A percentile compares a stretch with the other conserved stretches of the same genome.
These are phyloP conservation scores for Oemleria cerasiformis DNA, from an alignment of 306 rosid genomes.

Conservation along the genomic window DNA sequence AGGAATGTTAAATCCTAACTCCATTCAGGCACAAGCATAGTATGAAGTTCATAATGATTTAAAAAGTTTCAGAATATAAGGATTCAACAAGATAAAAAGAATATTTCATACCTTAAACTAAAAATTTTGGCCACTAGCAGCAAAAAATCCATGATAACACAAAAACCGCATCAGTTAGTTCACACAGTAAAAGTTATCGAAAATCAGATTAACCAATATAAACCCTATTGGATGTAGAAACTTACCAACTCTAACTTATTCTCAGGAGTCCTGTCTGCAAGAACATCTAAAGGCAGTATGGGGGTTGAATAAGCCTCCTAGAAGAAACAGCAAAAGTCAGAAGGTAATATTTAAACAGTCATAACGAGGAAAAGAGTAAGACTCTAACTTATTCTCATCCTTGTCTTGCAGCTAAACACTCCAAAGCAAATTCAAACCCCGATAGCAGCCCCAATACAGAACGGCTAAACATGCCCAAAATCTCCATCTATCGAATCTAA, in stretches of 20 bases:
- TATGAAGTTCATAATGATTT: background rate
- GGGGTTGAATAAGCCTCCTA: conserved; percentile 87
- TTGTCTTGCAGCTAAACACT: too few relatives aligned
- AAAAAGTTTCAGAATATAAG: conserved; percentile 18
- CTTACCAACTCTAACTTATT: too few relatives aligned
- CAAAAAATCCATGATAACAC: conserved; percentile 41
- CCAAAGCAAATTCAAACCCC: too few relatives aligned
- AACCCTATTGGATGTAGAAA: conserved; percentile 13
- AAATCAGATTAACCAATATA: conserved; percentile 22
- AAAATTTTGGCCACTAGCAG: conserved; percentile 28
- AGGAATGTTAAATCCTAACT: background rate
- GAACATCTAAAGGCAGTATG: conserved; percentile 81
- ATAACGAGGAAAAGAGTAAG: conserved; percentile 11
- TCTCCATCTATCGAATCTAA: too few relatives aligned
- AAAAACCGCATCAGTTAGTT: conserved; percentile 40
- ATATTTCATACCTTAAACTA: conserved; percentile 74
- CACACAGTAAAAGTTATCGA: conserved; percentile 16
- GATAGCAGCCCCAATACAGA: too few relatives aligned
- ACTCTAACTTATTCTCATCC: too few relatives aligned
- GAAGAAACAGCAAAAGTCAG: conserved; percentile 17
- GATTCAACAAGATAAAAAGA: conserved; percentile 7
- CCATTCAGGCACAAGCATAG: background rate
- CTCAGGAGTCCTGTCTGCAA: conserved; percentile 86
- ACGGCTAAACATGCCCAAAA: too few relatives aligned
- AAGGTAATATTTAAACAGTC: conserved; percentile 10